These are phyloP conservation scores for Zanthoxylum bungeanum DNA, from an alignment of 345 rosid species.

Conservation along the genomic window DNA sequence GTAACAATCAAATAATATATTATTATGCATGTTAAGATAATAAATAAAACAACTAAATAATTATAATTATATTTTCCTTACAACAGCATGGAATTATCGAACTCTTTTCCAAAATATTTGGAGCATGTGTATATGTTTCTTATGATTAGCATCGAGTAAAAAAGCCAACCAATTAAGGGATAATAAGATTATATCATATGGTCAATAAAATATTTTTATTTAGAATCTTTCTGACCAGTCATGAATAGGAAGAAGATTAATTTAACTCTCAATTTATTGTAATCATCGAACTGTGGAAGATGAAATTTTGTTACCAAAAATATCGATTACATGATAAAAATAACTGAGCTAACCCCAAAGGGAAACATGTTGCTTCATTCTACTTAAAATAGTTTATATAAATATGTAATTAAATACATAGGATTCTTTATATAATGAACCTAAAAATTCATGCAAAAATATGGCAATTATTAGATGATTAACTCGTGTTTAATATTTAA, in stretches of 20 bases:
- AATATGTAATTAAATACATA: not conserved
- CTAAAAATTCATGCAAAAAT: not conserved
- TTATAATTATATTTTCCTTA: no score
- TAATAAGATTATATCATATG: not conserved
- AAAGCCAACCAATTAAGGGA: not conserved
- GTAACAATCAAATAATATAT: no score
- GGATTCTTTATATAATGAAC: not conserved
- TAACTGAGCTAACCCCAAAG: not conserved
- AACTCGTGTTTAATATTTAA: not conserved
- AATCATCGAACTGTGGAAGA: constrained; percentile 1
- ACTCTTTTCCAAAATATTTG: not conserved
- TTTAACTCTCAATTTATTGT: constrained; percentile 7
- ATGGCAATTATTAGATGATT: not conserved
- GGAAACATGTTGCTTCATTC: constrained; percentile 9
- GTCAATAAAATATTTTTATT: not conserved
- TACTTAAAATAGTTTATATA: not conserved
- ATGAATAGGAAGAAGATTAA: not conserved
- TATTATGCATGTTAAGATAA: no score
- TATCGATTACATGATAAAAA: not conserved
- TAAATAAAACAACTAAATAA: no score
- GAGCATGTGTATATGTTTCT: not conserved
- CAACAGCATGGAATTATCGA: not conserved
- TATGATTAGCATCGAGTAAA: not conserved
- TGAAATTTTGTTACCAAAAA: constrained; percentile 4
- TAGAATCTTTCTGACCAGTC: not conserved